Conservation (phyloP, 257 asterid species). For the Solanum sejunctum region DNA sequence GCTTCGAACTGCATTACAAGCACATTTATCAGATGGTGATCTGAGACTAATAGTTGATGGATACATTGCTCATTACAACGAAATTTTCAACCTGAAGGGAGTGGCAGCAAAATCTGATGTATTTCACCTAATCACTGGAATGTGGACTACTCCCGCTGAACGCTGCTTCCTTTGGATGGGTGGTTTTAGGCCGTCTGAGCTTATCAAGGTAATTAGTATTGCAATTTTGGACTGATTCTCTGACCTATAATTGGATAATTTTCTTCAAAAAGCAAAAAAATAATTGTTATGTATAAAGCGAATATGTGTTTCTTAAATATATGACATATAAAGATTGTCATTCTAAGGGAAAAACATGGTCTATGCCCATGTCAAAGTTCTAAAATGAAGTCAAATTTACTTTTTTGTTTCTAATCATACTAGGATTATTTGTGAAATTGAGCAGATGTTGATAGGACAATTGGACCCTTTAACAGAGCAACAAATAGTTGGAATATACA, state of each 20-base stretch:
- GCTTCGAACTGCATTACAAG: slow-evolving; percentile 73
- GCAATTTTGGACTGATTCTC: neutral
- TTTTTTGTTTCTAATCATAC: neutral
- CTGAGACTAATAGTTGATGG: slow-evolving; percentile 63
- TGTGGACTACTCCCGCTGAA: slow-evolving; percentile 89
- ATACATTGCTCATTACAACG: slow-evolving; percentile 68
- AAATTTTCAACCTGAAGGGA: slow-evolving; percentile 61
- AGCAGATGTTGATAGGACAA: slow-evolving; percentile 36
- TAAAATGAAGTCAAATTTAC: no score
- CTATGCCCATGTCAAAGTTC: neutral
- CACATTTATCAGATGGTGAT: slow-evolving; percentile 64
- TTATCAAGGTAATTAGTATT: slow-evolving; percentile 57
- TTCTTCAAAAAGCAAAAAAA: neutral
- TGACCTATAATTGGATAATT: neutral
- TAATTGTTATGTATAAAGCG: no score
- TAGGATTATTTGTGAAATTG: neutral
- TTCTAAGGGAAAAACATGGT: no score
- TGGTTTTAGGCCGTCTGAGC: slow-evolving; percentile 87
- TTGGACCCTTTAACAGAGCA: slow-evolving; percentile 55
- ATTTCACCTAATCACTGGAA: slow-evolving; percentile 77
- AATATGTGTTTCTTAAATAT: no score
- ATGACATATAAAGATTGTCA: no score
- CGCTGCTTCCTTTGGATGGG: slow-evolving; percentile 98
- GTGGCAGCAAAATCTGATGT: slow-evolving; percentile 77
- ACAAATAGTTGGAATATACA: slow-evolving; percentile 39